Evolutionary conservation across 2,329 filamentous ascomycete genomes (phyloP).

Genomic region (Fusarium graminum): DNA sequence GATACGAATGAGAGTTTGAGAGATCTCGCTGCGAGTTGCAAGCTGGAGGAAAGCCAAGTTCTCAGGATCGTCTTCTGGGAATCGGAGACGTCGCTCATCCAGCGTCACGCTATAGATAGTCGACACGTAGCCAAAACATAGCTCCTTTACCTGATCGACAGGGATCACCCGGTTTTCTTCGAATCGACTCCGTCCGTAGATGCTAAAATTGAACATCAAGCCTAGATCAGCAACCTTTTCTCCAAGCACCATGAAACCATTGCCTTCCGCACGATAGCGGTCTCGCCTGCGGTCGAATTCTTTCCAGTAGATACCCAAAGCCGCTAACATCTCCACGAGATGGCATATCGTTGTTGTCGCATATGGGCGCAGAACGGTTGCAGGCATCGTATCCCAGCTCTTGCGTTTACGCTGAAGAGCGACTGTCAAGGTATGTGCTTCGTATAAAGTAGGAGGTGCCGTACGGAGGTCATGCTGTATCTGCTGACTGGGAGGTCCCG

Average conservation of each 20-base stretch:
- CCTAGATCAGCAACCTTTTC: constrained; percentile 63
- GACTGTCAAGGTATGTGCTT: constrained; percentile 59
- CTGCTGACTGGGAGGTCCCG: constrained; percentile 38
- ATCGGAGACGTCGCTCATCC: constrained; percentile 56
- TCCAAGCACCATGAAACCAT: constrained; percentile 65
- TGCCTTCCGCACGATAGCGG: constrained; percentile 67
- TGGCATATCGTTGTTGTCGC: constrained; percentile 69
- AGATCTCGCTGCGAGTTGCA: constrained; percentile 63
- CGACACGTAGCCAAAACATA: constrained; percentile 68
- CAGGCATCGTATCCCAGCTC: constrained; percentile 67
- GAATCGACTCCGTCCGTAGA: constrained; percentile 64
- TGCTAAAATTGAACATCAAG: constrained; percentile 67
- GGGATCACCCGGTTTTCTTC: constrained; percentile 66
- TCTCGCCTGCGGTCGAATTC: constrained; percentile 66
- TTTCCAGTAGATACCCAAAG: constrained; percentile 70
- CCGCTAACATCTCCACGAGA: constrained; percentile 66
- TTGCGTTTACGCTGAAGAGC: constrained; percentile 62
- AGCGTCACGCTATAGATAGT: constrained; percentile 63
- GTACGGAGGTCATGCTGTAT: constrained; percentile 40
- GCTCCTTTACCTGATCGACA: constrained; percentile 64
- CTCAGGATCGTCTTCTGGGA: constrained; percentile 57
- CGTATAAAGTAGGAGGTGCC: constrained; percentile 44
- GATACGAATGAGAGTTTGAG: constrained; percentile 64
- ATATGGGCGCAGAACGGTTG: constrained; percentile 62
- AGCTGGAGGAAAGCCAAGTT: constrained; percentile 62